Conservation (phyloP, 768 basidiomycete species). For the Hygrophoropsis aurantiaca region DNA sequence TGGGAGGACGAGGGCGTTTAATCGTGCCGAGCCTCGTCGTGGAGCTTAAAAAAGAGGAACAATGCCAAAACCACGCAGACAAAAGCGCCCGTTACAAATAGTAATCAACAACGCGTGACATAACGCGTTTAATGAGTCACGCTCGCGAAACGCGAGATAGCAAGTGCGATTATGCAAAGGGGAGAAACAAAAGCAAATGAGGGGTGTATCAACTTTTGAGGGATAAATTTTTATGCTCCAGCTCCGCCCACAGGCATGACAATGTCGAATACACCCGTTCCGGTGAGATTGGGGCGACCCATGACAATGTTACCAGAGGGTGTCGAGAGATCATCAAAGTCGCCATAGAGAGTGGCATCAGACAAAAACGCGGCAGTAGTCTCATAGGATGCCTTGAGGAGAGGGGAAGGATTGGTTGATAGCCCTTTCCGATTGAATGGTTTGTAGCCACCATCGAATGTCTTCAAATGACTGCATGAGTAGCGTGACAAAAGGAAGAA, state of each 20-base stretch:
- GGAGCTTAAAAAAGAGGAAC: not conserved
- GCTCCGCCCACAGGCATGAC: constrained; percentile 50
- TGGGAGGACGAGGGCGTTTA: not conserved
- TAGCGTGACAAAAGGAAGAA: not conserved
- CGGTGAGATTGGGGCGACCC: constrained; percentile 83
- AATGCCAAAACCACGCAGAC: constrained; percentile 20
- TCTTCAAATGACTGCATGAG: constrained; percentile 47
- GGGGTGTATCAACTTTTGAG: constrained; percentile 5
- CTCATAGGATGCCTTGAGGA: constrained; percentile 97
- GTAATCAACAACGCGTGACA: constrained; percentile 18
- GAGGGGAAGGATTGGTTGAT: constrained; percentile 88
- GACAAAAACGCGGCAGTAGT: constrained; percentile 93
- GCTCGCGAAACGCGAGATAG: constrained; percentile 4
- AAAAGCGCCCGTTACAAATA: constrained; percentile 13
- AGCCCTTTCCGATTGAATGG: constrained; percentile 98
- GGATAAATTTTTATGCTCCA: constrained; percentile 5
- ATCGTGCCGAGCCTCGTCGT: constrained; percentile 22
- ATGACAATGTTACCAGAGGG: constrained; percentile 92
- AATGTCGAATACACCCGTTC: constrained; percentile 94
- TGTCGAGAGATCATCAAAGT: constrained; percentile 89
- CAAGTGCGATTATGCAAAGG: constrained; percentile 9
- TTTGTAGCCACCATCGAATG: constrained; percentile 96
- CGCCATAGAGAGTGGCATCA: constrained; percentile 91
- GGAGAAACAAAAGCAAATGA: not conserved
- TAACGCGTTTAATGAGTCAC: constrained; percentile 10